Conservation (phyloP, 768 basidiomycete genomes). For the Boletus tomentosulus region DNA sequence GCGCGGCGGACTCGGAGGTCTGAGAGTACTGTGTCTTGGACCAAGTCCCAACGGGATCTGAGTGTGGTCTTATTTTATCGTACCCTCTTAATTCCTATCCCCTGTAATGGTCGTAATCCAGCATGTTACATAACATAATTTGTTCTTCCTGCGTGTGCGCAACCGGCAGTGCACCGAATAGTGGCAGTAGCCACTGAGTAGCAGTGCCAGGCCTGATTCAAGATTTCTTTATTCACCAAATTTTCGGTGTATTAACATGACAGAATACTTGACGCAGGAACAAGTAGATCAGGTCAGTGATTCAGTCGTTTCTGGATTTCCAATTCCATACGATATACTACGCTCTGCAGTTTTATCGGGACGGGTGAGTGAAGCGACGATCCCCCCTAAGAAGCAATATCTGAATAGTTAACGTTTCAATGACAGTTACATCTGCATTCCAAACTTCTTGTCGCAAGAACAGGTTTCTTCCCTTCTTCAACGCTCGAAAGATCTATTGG, state of each 20-base stretch:
- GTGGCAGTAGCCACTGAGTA: too few species aligned
- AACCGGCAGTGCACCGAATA: too few species aligned
- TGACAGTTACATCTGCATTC: slow-evolving; percentile 73
- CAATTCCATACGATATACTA: neutral
- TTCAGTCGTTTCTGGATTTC: neutral
- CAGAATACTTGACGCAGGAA: slow-evolving; percentile 48
- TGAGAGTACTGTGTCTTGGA: slow-evolving; percentile 13
- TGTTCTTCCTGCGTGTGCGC: neutral
- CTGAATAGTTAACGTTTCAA: too few species aligned
- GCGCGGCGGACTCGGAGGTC: slow-evolving; percentile 23
- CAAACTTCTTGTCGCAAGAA: slow-evolving; percentile 59
- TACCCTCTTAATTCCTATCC: slow-evolving; percentile 4
- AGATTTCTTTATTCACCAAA: too few species aligned
- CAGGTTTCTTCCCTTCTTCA: slow-evolving; percentile 59
- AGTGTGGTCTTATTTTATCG: slow-evolving; percentile 9
- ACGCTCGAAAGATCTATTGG: slow-evolving; percentile 71
- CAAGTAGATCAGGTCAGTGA: slow-evolving; percentile 56
- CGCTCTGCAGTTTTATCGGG: slow-evolving; percentile 46
- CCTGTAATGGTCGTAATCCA: neutral
- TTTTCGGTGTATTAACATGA: neutral
- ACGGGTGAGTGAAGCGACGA: slow-evolving; percentile 41
- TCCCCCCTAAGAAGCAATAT: neutral
- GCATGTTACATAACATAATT: neutral
- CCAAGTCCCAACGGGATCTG: neutral
- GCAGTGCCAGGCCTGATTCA: too few species aligned